Conservation (phyloP, 148 eudicot species). For the Amaranthus hypochondriacus region DNA sequence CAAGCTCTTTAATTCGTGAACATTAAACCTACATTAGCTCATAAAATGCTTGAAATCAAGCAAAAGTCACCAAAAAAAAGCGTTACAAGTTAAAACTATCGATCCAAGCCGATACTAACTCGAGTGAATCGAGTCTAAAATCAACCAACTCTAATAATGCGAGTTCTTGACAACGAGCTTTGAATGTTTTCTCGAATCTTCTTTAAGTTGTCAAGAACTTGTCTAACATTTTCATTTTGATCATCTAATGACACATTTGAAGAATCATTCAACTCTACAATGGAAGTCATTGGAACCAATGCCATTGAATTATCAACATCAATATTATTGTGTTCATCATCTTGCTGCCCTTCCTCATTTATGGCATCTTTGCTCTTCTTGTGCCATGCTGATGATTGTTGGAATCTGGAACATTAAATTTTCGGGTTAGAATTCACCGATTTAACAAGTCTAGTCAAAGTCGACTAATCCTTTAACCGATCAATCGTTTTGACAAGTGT, state of each 20-base stretch:
- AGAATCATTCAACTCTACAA: conserved; percentile 21
- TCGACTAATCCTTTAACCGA: background rate
- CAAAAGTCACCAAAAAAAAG: no score
- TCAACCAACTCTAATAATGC: conserved; percentile 36
- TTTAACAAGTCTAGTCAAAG: background rate
- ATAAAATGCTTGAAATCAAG: no score
- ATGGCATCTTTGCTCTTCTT: conserved; percentile 8
- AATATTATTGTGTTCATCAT: conserved; percentile 1
- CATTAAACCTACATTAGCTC: no score
- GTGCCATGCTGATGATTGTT: conserved; percentile 8
- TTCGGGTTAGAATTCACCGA: no score
- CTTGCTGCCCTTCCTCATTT: background rate
- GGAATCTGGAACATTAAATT: conserved; percentile 10
- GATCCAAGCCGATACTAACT: no score
- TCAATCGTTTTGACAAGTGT: no score
- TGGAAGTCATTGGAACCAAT: conserved; percentile 33
- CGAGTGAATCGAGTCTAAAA: background rate
- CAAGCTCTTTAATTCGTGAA: no score
- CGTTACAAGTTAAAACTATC: no score
- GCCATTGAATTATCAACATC: conserved; percentile 52
- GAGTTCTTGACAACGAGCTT: conserved; percentile 37
- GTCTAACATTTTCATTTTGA: conserved; percentile 33
- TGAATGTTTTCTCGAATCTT: conserved; percentile 43
- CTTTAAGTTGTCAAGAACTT: conserved; percentile 50
- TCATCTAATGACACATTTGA: conserved; percentile 6